Evolutionary conservation across 805 yeast genomes (phyloP), one percentile per base, ranked within the genome.

Genomic region (Zygotorulaspora sp.): DNA sequence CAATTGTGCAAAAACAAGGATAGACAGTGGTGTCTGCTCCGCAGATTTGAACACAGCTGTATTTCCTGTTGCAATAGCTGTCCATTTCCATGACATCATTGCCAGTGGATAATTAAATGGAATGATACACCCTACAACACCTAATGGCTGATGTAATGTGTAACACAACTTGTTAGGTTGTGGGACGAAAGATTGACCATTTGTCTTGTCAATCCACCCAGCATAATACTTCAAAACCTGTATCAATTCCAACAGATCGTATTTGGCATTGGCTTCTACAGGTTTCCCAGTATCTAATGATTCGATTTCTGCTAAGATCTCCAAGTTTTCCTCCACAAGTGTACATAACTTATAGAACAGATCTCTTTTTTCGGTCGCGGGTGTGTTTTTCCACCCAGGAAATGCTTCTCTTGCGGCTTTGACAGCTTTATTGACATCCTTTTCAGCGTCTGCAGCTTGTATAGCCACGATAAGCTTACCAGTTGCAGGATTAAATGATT

Each of bases 171-270:
- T 78, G 28, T 72, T 67, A 28, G 67, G 65, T 27, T 73, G 77
- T 7, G 78, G 74, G 51, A 80, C 80, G 44, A 80, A 70, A 11
- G 82, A 71, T 42, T 73, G 68, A 12, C 94, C 94, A 40, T 66
- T 66, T 38, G 78, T 67, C 63, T 80, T 77, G 61, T 82, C 85
- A 35, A 87, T 83, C 73, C 79, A 77, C 16, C 92, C 90, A 29
- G 86, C 87, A 53, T 75, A 74, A 56, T 79, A 80, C 49, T 74
- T 73, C 63, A 79, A 68, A 24, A 74, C 74, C 44, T 67, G 74
- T 25, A 75, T 71, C 26, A 77, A 65, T 41, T 75, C 79, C 13
- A 67, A 69, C 28, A 84, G 71, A 53, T 84, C 94, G 41, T 62
- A 72, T 23, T 69, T 63, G 17, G 83, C 75, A 57, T 77, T 76